Conservation (phyloP, 257 asterid species). For the Nicotiana noctiflora region DNA sequence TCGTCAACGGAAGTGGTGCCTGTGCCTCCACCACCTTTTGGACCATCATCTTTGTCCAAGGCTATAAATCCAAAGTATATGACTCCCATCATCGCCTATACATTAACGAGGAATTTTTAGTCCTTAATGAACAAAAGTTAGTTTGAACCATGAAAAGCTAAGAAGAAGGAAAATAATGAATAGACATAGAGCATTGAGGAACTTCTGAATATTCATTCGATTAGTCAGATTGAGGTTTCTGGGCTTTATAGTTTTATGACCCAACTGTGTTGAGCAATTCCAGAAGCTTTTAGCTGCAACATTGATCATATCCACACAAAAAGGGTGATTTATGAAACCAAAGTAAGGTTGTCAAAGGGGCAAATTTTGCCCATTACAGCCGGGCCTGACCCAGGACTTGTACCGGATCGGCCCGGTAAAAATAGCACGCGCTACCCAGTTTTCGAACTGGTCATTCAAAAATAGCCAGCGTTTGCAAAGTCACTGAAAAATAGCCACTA, state of each 20-base stretch:
- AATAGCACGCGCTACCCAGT: too few species aligned
- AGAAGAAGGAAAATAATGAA: background rate
- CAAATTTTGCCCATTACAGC: too few species aligned
- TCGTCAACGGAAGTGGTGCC: conserved; percentile 54
- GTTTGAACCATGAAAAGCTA: background rate
- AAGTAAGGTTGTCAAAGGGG: background rate
- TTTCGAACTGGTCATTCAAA: too few species aligned
- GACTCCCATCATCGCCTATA: conserved; percentile 90
- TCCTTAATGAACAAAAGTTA: background rate
- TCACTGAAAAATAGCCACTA: too few species aligned
- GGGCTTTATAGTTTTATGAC: background rate
- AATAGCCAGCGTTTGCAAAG: too few species aligned
- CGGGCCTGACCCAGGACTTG: too few species aligned
- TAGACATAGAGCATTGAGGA: background rate
- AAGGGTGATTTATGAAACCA: background rate
- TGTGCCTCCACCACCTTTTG: conserved; percentile 44
- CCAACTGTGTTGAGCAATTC: background rate
- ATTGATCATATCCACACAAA: background rate
- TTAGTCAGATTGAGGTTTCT: background rate
- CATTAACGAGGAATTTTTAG: conserved; percentile 6
- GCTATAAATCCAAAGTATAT: conserved; percentile 76
- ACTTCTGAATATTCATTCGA: conserved; percentile 3
- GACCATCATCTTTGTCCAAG: conserved; percentile 75
- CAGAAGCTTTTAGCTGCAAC: background rate
- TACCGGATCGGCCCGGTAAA: too few species aligned